phyloP scores from a whole-genome alignment of 768 basidiomycete genomes.

The Lentinula lateritia region DNA sequence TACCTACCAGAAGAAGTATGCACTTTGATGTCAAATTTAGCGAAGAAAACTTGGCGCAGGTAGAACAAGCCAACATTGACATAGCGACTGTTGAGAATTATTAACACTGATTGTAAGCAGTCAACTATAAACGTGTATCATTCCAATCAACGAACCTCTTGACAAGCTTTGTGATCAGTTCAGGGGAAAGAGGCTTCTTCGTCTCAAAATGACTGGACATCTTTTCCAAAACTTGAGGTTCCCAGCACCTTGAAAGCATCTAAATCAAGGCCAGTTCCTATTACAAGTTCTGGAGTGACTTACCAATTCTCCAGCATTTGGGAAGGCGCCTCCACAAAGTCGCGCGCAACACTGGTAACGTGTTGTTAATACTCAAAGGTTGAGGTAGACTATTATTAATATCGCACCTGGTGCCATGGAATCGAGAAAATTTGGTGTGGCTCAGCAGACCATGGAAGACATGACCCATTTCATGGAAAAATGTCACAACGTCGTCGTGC shows the following conservation, averaged over 20 bases:
- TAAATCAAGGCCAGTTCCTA: not conserved
- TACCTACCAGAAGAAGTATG: conserved; percentile 60
- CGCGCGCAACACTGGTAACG: conserved; percentile 51
- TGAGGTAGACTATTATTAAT: not conserved
- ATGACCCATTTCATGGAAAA: conserved; percentile 89
- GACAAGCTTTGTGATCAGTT: conserved; percentile 75
- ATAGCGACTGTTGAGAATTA: conserved; percentile 44
- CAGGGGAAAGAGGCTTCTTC: conserved; percentile 61
- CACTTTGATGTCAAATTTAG: conserved; percentile 70
- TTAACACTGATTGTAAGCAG: no score
- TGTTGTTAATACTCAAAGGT: not conserved
- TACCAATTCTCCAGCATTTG: conserved; percentile 94
- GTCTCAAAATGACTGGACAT: conserved; percentile 83
- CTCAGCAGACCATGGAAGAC: conserved; percentile 68
- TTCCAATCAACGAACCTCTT: conserved; percentile 45
- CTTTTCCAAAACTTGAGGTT: conserved; percentile 64
- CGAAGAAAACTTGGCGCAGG: conserved; percentile 82
- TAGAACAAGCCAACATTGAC: conserved; percentile 81
- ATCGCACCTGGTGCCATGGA: conserved; percentile 70
- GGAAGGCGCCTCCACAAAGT: conserved; percentile 86
- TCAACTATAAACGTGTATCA: not conserved
- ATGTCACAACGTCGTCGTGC: conserved; percentile 85
- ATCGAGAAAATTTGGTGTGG: conserved; percentile 63
- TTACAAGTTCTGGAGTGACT: conserved; percentile 1
- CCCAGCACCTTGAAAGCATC: conserved; percentile 58